These are phyloP conservation scores for Gossypium longicalyx DNA, from an alignment of 345 rosid genomes.

Conservation along the genomic window DNA sequence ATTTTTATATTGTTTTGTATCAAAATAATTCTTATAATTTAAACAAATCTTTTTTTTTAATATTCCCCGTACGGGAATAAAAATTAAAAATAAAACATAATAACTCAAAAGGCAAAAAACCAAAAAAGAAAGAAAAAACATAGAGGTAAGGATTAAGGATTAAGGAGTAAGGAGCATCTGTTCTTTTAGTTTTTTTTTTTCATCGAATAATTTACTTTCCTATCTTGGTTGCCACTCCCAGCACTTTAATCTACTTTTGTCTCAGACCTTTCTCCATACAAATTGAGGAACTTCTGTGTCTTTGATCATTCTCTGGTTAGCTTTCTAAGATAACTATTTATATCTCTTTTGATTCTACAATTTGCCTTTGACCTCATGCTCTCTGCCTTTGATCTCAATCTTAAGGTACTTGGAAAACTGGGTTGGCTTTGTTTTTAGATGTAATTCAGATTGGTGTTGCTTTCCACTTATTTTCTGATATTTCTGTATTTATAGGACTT, in stretches of 20 bases:
- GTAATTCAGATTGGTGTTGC: not conserved
- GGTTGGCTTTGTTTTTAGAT: not conserved
- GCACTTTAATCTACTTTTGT: not conserved
- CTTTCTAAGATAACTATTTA: constrained; percentile 1
- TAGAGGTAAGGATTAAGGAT: constrained; percentile 22
- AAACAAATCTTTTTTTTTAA: not conserved
- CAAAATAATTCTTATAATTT: not conserved
- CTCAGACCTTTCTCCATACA: not conserved
- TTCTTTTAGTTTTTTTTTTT: not conserved
- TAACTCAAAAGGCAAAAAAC: not conserved
- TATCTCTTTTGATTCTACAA: not conserved
- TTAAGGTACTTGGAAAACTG: constrained; percentile 12
- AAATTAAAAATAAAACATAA: not conserved
- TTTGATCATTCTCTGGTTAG: constrained; percentile 6
- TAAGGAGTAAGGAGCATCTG: constrained; percentile 21
- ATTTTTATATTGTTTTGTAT: not conserved
- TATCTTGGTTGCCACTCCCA: constrained; percentile 8
- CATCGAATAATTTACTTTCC: constrained; percentile 24
- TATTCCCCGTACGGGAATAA: not conserved
- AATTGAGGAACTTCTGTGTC: constrained; percentile 11
- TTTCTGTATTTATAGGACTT: not conserved
- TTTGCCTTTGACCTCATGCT: constrained; percentile 16
- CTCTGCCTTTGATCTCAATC: not conserved
- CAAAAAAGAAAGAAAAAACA: not conserved
- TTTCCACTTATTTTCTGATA: not conserved